phyloP scores from a whole-genome alignment of 2,329 filamentous ascomycete species.

The Fusarium anthophilum region DNA sequence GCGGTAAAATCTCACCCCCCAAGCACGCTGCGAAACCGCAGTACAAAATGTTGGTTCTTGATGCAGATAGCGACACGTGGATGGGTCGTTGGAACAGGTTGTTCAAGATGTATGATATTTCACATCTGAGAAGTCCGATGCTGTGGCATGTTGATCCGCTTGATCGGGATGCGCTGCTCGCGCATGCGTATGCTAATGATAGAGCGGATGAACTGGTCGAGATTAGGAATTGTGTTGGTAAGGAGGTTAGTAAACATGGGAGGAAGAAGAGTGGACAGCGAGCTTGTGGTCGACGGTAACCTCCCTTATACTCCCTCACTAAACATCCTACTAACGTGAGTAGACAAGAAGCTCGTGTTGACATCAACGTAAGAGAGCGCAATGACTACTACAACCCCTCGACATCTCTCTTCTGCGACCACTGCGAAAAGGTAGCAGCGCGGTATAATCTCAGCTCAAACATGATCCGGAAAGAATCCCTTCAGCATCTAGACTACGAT shows the following conservation, averaged over 20 bases:
- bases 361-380: conserved; percentile 72
- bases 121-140: conserved; percentile 80
- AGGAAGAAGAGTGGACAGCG: conserved; percentile 66
- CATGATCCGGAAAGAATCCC: conserved; percentile 69
- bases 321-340: neutral
- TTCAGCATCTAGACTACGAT: conserved; percentile 69
- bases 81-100: conserved; percentile 75
- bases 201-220: conserved; percentile 73
- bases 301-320: neutral
- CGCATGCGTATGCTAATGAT: conserved; percentile 70
- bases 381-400: conserved; percentile 77
- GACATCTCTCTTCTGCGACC: conserved; percentile 67
- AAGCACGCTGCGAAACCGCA: conserved; percentile 31
- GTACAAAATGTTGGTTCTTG: conserved; percentile 69
- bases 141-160: conserved; percentile 83
- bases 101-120: conserved; percentile 75
- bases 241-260: conserved; percentile 81
- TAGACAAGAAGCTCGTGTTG: conserved; percentile 56
- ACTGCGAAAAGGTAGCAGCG: conserved; percentile 65
- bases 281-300: conserved; percentile 55
- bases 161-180: conserved; percentile 77
- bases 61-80: conserved; percentile 71
- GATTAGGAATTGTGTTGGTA: conserved; percentile 78
- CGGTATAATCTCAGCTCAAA: conserved; percentile 59
- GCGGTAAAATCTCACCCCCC: conserved; percentile 42